phyloP scores from a whole-genome alignment of 257 asterid genomes.

The Ophiorrhiza pumila region DNA sequence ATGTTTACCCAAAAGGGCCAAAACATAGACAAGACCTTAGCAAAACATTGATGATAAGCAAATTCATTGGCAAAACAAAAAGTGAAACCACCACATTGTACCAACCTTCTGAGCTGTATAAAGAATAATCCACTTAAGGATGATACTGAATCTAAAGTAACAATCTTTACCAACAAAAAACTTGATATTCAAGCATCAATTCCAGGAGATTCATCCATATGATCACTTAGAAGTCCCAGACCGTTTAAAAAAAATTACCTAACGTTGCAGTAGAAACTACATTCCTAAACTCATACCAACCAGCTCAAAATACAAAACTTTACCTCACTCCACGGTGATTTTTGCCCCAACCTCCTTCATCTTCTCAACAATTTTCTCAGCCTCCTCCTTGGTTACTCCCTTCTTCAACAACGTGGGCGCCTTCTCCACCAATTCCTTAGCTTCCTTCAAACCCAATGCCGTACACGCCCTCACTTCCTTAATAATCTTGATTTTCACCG shows the following conservation, averaged over 20 bases:
- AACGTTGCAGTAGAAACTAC: not conserved
- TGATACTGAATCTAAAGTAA: not conserved
- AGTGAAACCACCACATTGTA: not conserved
- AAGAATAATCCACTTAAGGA: not conserved
- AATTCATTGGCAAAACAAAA: not conserved
- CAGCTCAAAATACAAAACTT: not conserved
- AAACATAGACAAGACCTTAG: not conserved
- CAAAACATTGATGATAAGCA: not conserved
- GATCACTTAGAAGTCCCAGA: not conserved
- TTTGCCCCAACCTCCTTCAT: slow-evolving; percentile 80
- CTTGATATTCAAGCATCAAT: not conserved
- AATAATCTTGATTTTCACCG: slow-evolving; percentile 70
- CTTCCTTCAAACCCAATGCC: slow-evolving; percentile 87
- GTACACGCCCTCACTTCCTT: slow-evolving; percentile 92
- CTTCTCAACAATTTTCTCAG: slow-evolving; percentile 76
- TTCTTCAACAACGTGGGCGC: slow-evolving; percentile 89
- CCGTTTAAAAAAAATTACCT: not conserved
- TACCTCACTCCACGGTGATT: slow-evolving; percentile 82
- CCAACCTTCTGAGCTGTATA: not conserved
- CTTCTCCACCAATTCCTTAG: slow-evolving; percentile 93
- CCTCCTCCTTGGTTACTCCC: slow-evolving; percentile 93
- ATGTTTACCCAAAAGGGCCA: no score
- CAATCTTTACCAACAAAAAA: slow-evolving; percentile 3
- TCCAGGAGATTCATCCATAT: not conserved
- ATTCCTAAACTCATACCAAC: not conserved